Base-by-base conservation (phyloP, 192 early-diverging fungal genomes). In the Kappamyces sp. region DNA sequence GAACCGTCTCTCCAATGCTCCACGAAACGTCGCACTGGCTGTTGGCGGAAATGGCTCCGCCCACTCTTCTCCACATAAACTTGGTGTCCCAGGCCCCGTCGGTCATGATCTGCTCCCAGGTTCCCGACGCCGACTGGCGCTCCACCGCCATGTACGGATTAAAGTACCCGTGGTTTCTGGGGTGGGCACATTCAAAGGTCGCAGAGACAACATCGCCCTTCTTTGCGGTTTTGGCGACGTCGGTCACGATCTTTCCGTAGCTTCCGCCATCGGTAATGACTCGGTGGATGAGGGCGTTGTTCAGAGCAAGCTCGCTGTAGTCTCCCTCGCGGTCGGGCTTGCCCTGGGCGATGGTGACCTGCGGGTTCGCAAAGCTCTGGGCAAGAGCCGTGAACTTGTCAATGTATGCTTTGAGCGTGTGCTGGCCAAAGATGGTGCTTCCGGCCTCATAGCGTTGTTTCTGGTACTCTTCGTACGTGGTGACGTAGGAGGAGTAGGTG, bases 371-470 rank as follows among this genome's bases (percentile, higher is more conserved):
- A 51, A 84, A 75, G 22, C 71, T 66, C 8, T 50, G 30, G 1
- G 78, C 73, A 29, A 84, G 62, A 36, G 77, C 67, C 12, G 47
- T 60, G 57, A 79, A 84, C 35, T 61, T 47, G 40, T 80, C 60
- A 22, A 77, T 69, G 66, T 84, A 77, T 5, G 67, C 83, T 8
- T 60, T 32, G 4, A 85, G 54, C 12, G 81, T 80, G 64, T 84
- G 35, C 12, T 76, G 79, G 11, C 83, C 83, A 57, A 71, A 85
- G 35, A 68, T 65, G 29, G 83, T 85, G 12, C 71, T 74, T 5
- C 69, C 81, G 1, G 68, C 83, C 71, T 85, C 83, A 51, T 85
- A 85, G 52, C 81, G 61, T 64, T 85, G 83, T 5, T 69, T 48
- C 40, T 74, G 63, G 51, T 85, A 85, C 59, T 85, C 83, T 68